Evolutionary conservation across 2,329 filamentous ascomycete species (phyloP).

Genomic region (Orbilia brochopaga): DNA sequence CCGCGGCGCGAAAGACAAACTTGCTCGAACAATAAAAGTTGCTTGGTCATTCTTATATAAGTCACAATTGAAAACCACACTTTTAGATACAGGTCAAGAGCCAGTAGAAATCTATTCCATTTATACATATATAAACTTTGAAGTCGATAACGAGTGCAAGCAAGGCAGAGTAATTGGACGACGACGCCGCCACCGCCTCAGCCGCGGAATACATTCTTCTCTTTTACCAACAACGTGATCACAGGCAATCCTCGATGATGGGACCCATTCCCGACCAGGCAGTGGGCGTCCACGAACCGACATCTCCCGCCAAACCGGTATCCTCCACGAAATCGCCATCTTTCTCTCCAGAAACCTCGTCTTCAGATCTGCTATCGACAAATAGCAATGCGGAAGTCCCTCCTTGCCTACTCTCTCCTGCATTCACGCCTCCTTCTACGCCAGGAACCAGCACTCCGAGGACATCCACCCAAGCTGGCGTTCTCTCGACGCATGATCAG

Average conservation of each 20-base stretch:
- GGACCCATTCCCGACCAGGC: background rate
- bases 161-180: no score
- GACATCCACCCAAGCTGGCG: conserved; percentile 9
- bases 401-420: conserved; percentile 81
- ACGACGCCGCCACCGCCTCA: no score
- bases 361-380: background rate
- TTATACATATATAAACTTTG: background rate
- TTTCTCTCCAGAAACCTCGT: background rate
- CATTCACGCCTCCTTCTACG: conserved; percentile 76
- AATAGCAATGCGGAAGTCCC: conserved; percentile 56
- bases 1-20: background rate
- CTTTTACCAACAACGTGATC: no score
- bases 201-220: no score
- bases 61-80: background rate
- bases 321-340: background rate
- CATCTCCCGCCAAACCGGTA: no score
- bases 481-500: conserved; percentile 23
- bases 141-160: no score
- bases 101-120: background rate
- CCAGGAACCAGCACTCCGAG: conserved; percentile 65
- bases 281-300: background rate
- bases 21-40: background rate
- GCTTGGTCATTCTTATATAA: conserved; percentile 11
- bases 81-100: background rate
- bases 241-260: background rate